Base-by-base conservation (phyloP, 768 basidiomycete species). In the Hydnomerulius pinastri region DNA sequence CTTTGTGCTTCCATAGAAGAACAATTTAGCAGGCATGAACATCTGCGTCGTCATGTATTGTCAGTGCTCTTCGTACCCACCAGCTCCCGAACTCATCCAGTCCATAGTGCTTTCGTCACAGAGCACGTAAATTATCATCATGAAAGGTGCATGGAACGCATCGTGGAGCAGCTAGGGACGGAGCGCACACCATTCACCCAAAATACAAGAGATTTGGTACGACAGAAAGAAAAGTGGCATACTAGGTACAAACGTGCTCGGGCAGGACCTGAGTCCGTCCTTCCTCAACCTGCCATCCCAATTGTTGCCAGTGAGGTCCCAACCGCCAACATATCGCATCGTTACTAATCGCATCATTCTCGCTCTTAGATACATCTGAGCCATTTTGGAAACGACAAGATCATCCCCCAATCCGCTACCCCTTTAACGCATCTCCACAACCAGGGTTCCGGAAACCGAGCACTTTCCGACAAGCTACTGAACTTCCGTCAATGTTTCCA, bases 1-100 rank as follows among this genome's bases (percentile, higher is more conserved):
- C 48, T 72, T 8, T 48, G 60, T 2, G 30, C 27, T 1, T 56
- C 59, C n/a, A 57, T 74, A 28, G 41, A 59, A 4, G 43, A 59
- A 18, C n/a, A n/a, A n/a, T 78, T 76, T 46, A 62, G 63, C 1
- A 63, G 70, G 7, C 76, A 74, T 46, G 57, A 55, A 4, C 42
- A 50, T 8, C 63, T 77, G 0, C 52, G 65, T 43, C 48, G 41
- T 7, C 52, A 62, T 44, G 47, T 75, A 17, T 58, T 53, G 74
- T 74, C 35, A 9, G 61, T 58, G 4, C 12, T 11, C 6, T 27
- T 13, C 12, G 35, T 24, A 17, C n/a, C n/a, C 48, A 18, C 9
- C 8, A 6, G 4, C 11, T 35, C 18, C 20, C 33, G 29, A 3
- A 36, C 15, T 12, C 33, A 17, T 5, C 10, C 13, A 5, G n/a